Conservation (phyloP, 2,329 filamentous ascomycete genomes). For the Grosmannia huntii region DNA sequence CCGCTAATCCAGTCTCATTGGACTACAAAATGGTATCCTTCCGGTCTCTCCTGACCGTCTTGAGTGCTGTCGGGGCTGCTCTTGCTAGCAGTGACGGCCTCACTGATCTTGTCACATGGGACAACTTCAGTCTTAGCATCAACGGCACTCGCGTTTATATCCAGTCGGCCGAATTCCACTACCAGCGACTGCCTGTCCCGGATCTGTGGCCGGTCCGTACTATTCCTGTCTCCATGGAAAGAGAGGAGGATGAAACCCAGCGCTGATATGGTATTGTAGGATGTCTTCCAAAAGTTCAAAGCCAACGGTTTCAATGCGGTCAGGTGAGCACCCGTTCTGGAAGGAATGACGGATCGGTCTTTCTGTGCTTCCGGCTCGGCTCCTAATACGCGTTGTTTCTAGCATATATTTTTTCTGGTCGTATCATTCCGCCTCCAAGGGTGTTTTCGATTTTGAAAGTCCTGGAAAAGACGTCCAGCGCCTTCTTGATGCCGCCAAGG, state of each 20-base stretch:
- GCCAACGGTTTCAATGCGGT: slow-evolving; percentile 68
- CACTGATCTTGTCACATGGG: slow-evolving; percentile 34
- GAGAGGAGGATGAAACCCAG: background rate
- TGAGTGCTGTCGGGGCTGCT: slow-evolving; percentile 18
- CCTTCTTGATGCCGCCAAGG: slow-evolving; percentile 62
- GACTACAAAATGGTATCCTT: background rate
- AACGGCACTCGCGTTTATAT: slow-evolving; percentile 35
- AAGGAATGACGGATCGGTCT: background rate
- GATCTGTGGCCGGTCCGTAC: slow-evolving; percentile 31
- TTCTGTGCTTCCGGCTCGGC: background rate
- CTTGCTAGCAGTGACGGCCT: slow-evolving; percentile 20
- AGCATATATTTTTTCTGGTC: slow-evolving; percentile 38
- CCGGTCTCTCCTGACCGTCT: background rate
- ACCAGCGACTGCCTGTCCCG: slow-evolving; percentile 37
- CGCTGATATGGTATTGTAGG: slow-evolving; percentile 11
- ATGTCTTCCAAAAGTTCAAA: slow-evolving; percentile 63
- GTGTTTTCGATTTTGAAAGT: slow-evolving; percentile 51
- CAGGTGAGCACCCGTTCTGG: slow-evolving; percentile 9
- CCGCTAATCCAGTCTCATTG: no score
- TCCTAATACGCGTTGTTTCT: background rate
- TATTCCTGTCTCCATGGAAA: background rate
- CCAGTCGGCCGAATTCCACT: slow-evolving; percentile 39
- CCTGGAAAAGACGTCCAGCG: slow-evolving; percentile 46
- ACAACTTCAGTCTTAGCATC: slow-evolving; percentile 35
- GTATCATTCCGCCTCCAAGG: slow-evolving; percentile 52